These are phyloP conservation scores for Meyerozyma guilliermondii DNA, from an alignment of 1,139 yeast species.

Conservation along the genomic window DNA sequence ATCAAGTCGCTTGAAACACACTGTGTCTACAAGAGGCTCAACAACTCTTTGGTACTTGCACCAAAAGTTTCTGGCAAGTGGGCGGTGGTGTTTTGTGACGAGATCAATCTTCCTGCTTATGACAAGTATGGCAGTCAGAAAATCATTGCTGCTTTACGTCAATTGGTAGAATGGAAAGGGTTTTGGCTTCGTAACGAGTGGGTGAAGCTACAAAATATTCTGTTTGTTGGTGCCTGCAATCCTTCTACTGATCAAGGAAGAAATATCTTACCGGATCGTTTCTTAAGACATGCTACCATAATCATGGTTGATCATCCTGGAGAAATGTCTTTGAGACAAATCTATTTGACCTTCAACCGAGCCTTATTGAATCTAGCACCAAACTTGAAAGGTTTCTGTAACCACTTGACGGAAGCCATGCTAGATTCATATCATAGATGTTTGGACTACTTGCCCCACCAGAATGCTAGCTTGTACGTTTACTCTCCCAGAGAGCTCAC, in stretches of 20 bases:
- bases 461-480: constrained; percentile 53
- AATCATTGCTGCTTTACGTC: constrained; percentile 72
- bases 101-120: constrained; percentile 72
- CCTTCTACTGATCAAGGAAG: constrained; percentile 85
- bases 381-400: constrained; percentile 49
- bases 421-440: constrained; percentile 53
- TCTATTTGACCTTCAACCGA: constrained; percentile 54
- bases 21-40: constrained; percentile 55
- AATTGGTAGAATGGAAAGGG: constrained; percentile 67
- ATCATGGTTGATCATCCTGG: constrained; percentile 83
- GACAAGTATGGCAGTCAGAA: constrained; percentile 77
- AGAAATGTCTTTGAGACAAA: constrained; percentile 53
- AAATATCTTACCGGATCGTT: constrained; percentile 51
- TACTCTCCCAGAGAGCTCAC: constrained; percentile 92
- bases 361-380: constrained; percentile 66
- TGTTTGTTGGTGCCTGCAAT: constrained; percentile 92
- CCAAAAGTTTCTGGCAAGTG: constrained; percentile 67
- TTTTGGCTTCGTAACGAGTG: constrained; percentile 73
- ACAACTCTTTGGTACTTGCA: constrained; percentile 46
- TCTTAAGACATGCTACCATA: constrained; percentile 63
- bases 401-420: constrained; percentile 60
- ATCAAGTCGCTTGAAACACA: constrained; percentile 67
- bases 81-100: constrained; percentile 89
- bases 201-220: constrained; percentile 63
- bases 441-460: constrained; percentile 31